A percentile compares a stretch with the other conserved stretches of the same genome.
These are phyloP conservation scores for Mucor circinelloides DNA, from an alignment of 371 early-diverging fungal species.

Conservation along the genomic window DNA sequence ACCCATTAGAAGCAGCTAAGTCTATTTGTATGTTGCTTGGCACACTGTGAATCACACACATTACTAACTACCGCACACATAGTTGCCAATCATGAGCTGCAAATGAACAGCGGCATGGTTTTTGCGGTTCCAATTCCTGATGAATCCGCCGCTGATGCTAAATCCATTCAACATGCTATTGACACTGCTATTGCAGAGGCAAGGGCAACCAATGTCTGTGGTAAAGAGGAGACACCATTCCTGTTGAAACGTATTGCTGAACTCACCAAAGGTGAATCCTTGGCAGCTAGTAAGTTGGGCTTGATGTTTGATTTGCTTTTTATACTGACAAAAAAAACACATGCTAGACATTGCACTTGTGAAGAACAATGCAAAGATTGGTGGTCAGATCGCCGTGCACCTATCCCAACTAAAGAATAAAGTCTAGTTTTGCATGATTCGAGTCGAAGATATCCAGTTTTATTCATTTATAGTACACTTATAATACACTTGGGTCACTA, in stretches of 20 bases:
- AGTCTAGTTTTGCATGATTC: neutral
- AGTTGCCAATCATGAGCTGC: slow-evolving; percentile 70
- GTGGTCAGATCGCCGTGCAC: slow-evolving; percentile 71
- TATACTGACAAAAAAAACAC: neutral
- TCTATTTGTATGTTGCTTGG: slow-evolving; percentile 53
- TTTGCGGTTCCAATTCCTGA: slow-evolving; percentile 90
- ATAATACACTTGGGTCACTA: neutral
- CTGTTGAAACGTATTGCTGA: slow-evolving; percentile 80
- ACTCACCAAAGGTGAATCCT: slow-evolving; percentile 79
- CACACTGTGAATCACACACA: neutral
- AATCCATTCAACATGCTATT: slow-evolving; percentile 70
- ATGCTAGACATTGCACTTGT: slow-evolving; percentile 81
- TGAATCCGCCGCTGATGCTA: slow-evolving; percentile 64
- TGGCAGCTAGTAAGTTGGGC: slow-evolving; percentile 71
- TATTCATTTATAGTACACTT: neutral
- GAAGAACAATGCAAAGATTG: slow-evolving; percentile 88
- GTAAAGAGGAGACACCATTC: slow-evolving; percentile 92
- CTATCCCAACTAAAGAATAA: slow-evolving; percentile 12
- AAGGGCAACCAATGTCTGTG: slow-evolving; percentile 60
- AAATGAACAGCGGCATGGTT: slow-evolving; percentile 79
- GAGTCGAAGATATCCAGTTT: neutral
- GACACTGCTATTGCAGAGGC: slow-evolving; percentile 71
- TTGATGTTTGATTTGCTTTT: neutral
- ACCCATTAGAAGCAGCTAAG: slow-evolving; percentile 66
- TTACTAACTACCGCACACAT: neutral